Evolutionary conservation across 106 monocot genomes (phyloP).

Genomic region (Triglochin maritima): DNA sequence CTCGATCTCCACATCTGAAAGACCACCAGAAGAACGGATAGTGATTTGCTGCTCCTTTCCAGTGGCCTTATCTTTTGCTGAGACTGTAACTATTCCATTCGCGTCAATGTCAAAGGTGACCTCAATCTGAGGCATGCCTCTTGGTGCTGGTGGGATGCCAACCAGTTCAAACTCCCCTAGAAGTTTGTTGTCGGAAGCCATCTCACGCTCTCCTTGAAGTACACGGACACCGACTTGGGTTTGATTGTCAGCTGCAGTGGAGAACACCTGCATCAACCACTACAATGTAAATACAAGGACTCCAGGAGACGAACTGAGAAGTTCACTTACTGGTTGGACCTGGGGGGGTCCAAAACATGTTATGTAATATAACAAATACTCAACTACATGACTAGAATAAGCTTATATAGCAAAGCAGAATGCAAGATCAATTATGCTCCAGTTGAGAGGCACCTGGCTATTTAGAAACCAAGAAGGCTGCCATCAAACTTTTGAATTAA

Average conservation of each 20-base stretch:
- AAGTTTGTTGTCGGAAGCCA: slow-evolving; percentile 12
- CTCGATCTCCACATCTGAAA: slow-evolving; percentile 5
- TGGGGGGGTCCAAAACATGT: too few relatives aligned
- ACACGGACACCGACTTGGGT: slow-evolving; percentile 9
- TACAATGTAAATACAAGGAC: not conserved
- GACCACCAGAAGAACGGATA: slow-evolving; percentile 8
- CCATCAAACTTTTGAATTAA: too few relatives aligned
- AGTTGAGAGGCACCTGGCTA: too few relatives aligned
- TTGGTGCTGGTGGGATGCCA: slow-evolving; percentile 7
- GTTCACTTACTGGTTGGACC: too few relatives aligned
- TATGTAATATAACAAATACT: too few relatives aligned
- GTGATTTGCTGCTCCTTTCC: slow-evolving; percentile 11
- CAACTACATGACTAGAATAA: too few relatives aligned
- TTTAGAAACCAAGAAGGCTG: too few relatives aligned
- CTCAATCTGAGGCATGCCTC: slow-evolving; percentile 10
- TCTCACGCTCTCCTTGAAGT: slow-evolving; percentile 11
- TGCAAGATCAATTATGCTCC: too few relatives aligned
- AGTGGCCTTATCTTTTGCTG: slow-evolving; percentile 9
- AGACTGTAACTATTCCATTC: slow-evolving; percentile 10
- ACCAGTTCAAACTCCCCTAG: slow-evolving; percentile 9
- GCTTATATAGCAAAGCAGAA: too few relatives aligned
- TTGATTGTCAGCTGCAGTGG: slow-evolving; percentile 10
- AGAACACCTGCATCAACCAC: not conserved
- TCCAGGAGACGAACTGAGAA: not conserved
- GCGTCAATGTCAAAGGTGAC: slow-evolving; percentile 12